Evolutionary conservation across 495 filamentous ascomycete species (phyloP), one percentile per base, ranked within the genome.

Genomic region (Wilcoxina mikolae): DNA sequence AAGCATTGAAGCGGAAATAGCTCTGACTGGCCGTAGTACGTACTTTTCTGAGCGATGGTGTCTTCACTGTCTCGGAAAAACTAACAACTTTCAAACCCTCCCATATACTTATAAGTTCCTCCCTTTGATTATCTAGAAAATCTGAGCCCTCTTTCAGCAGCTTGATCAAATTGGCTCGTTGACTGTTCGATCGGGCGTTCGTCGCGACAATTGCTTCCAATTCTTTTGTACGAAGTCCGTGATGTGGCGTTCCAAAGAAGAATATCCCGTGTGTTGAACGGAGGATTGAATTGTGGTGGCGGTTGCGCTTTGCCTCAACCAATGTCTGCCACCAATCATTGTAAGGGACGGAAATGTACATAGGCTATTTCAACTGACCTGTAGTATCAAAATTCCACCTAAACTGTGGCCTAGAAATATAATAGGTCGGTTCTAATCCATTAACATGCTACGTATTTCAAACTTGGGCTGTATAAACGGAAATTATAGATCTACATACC

Each of bases 361-460:
- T n/a, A n/a, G n/a, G n/a, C n/a, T n/a, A n/a, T n/a, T n/a, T n/a
- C 5, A 7, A 41, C 27, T 9, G 51, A 68, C 66, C 56, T 66
- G 59, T 35, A 66, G 60, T 5, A 69, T 44, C 4, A 69, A 60
- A 38, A 70, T 60, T 0, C 68, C 56, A 11, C 68, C 66, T 51
- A 69, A 55, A 43, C 68, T 67, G 41, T 68, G 68, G n/a, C 61
- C 66, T 31, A 69, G 58, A 27, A 69, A 64, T 23, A 70, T 53
- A 4, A 69, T 50, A n/a, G 66, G 64, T 28, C 66, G 58, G 39
- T 57, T 44, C 56, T 61, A 56, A 43, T 43, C 4, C 39, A 4
- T 15, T 18, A n/a, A n/a, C n/a, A n/a, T n/a, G n/a, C n/a, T n/a
- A n/a, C n/a, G n/a, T n/a, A n/a, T 9, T 9, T 4, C 17, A 12